phyloP scores from a whole-genome alignment of 2,329 filamentous ascomycete species.

The Cercospora sesami region DNA sequence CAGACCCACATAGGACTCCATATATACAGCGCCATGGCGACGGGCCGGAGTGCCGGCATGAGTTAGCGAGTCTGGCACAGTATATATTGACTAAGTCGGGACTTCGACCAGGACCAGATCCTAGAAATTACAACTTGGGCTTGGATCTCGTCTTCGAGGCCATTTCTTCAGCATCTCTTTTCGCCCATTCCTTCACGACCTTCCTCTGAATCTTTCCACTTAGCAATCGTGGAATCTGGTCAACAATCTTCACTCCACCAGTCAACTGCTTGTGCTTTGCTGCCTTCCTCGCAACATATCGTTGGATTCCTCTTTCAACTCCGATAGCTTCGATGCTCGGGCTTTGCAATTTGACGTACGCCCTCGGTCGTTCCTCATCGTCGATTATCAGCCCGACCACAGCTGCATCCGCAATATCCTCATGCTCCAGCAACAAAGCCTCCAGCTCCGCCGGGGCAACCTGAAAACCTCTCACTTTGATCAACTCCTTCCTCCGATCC shows the following conservation, averaged over 20 bases:
- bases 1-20: background rate
- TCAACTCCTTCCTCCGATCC: conserved; percentile 41
- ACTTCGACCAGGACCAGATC: background rate
- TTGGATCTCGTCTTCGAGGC: background rate
- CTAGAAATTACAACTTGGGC: conserved; percentile 2
- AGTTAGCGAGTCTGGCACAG: background rate
- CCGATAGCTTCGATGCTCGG: background rate
- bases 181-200: conserved; percentile 20
- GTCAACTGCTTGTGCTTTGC: conserved; percentile 17
- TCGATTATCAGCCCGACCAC: conserved; percentile 54
- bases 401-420: conserved; percentile 56
- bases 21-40: background rate
- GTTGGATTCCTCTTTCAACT: conserved; percentile 1
- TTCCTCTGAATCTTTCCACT: conserved; percentile 19
- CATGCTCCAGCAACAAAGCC: conserved; percentile 51
- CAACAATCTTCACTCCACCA: conserved; percentile 13
- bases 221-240: conserved; percentile 13
- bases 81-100: background rate
- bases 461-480: conserved; percentile 46
- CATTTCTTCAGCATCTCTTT: conserved; percentile 5
- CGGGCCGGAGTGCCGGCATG: background rate
- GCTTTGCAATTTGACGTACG: conserved; percentile 51
- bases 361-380: conserved; percentile 54
- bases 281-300: conserved; percentile 12
- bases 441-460: conserved; percentile 36